phyloP scores from a whole-genome alignment of 495 filamentous ascomycete genomes.

The Penicillium tannophilum region DNA sequence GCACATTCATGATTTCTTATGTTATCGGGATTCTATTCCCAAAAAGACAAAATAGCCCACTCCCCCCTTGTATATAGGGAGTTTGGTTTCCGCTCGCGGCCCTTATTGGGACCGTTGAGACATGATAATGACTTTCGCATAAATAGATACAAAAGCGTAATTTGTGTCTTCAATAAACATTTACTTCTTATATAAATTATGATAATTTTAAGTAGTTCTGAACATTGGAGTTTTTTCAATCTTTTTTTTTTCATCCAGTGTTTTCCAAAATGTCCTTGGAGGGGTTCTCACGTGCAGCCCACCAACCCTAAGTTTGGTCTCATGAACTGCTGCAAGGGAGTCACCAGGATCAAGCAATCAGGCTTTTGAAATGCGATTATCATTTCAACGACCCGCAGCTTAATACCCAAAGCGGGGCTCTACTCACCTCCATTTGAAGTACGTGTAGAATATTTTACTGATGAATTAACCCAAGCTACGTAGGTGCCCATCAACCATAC shows the following conservation, averaged over 20 bases:
- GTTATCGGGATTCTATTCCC: slow-evolving; percentile 3
- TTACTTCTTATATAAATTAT: not conserved
- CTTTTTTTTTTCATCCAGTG: not conserved
- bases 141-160: slow-evolving; percentile 18
- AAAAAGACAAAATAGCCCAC: slow-evolving; percentile 13
- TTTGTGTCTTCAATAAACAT: not conserved
- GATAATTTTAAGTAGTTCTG: not conserved
- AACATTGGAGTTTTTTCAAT: not conserved
- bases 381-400: not conserved
- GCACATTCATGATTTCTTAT: slow-evolving; percentile 9
- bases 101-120: slow-evolving; percentile 7
- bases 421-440: not conserved
- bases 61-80: slow-evolving; percentile 22
- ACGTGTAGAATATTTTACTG: not conserved
- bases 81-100: slow-evolving; percentile 14
- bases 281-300: not conserved
- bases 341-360: not conserved
- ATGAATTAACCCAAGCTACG: not conserved
- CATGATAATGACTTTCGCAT: slow-evolving; percentile 28
- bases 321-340: not conserved
- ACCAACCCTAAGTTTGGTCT: not conserved
- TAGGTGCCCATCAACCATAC: not conserved
- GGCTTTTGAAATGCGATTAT: not conserved
- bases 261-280: not conserved
- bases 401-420: not conserved